Percentiles rank a stretch among this genome's conserved stretches.
Evolutionary conservation across 305 asterid genomes (phyloP).

Genomic region (Caryopteris hybrid): DNA sequence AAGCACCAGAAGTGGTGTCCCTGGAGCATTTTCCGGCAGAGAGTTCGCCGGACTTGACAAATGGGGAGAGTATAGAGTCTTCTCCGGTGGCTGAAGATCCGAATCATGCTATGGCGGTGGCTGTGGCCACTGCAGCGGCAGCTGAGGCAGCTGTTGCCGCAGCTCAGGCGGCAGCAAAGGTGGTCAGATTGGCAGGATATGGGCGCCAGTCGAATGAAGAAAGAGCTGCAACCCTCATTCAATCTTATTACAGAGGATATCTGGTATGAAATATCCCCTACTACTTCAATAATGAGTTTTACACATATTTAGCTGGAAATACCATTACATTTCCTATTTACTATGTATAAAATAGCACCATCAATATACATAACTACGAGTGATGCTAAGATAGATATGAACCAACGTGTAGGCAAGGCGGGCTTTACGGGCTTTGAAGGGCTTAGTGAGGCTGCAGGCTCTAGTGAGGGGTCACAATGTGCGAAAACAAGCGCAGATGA

Average conservation of each 20-base stretch:
- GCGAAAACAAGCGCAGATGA: conserved; percentile 88
- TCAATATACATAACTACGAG: too few species aligned
- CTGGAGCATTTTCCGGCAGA: conserved; percentile 80
- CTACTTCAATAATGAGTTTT: too few species aligned
- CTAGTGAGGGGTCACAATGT: conserved; percentile 92
- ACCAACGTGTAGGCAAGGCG: conserved; percentile 76
- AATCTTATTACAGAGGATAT: conserved; percentile 84
- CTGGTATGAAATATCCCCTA: conserved; percentile 55
- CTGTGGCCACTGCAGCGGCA: conserved; percentile 56
- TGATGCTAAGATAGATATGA: too few species aligned
- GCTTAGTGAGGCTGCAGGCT: conserved; percentile 92
- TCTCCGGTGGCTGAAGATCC: conserved; percentile 37
- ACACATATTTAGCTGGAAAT: too few species aligned
- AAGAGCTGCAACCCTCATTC: conserved; percentile 78
- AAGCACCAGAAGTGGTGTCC: conserved; percentile 80
- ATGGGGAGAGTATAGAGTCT: conserved; percentile 39
- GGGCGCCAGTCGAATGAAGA: conserved; percentile 72
- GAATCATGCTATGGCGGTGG: conserved; percentile 45
- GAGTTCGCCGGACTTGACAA: conserved; percentile 70
- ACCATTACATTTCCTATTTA: too few species aligned
- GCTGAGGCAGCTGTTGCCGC: conserved; percentile 60
- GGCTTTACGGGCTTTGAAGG: conserved; percentile 81
- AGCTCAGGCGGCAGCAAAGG: conserved; percentile 61
- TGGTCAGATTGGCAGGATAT: conserved; percentile 48
- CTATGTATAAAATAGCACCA: too few species aligned